Base-by-base conservation (phyloP, 176 grass and related monocot genomes). In the Microstegium vimineum region DNA sequence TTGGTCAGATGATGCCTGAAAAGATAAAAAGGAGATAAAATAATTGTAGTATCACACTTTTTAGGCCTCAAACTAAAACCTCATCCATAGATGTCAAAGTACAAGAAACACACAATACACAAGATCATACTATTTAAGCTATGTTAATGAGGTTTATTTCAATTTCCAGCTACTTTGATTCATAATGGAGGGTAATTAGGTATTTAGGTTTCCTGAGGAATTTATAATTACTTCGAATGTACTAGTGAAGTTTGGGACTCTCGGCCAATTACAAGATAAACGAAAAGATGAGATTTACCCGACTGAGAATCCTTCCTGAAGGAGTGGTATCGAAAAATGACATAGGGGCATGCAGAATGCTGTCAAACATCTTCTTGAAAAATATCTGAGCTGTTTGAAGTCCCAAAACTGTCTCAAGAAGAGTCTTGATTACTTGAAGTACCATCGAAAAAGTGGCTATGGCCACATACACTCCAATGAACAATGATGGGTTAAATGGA, bases 1-100 rank as follows among this genome's bases (percentile, higher is more conserved):
- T 88, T 98, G 95, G 64, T 98, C 95, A 49, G 90, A 90, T 77
- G 95, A 98, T 74, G 95, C 95, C 92, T 98, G 95, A 84, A 95
- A 79, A 64, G 3, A 85, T 0, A 79, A 66, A n/a, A 16, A 10
- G 0, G 52, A 25, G 5, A 62, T 27, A 42, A 77, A 71, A 33
- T 1, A 45, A 67, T n/a, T 81, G 69, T 34, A 27, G 3, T 45
- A 20, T 34, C 20, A 40, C 69, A 32, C 68, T 23, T 62, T 66
- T 14, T 30, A 57, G 11, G 4, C 35, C 43, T 45, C 6, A 59
- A 52, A 41, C 6, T 28, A 22, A 10, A 83, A 64, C 0, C 7
- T 51, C 64, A 4, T 72, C 4, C 25, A 15, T 6, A 32, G 6
- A 67, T 67, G 38, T 28, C 5, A 8, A 1, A 41, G 67, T 40